Conservation (phyloP, 495 filamentous ascomycete species). For the Trichoderma erinaceum region DNA sequence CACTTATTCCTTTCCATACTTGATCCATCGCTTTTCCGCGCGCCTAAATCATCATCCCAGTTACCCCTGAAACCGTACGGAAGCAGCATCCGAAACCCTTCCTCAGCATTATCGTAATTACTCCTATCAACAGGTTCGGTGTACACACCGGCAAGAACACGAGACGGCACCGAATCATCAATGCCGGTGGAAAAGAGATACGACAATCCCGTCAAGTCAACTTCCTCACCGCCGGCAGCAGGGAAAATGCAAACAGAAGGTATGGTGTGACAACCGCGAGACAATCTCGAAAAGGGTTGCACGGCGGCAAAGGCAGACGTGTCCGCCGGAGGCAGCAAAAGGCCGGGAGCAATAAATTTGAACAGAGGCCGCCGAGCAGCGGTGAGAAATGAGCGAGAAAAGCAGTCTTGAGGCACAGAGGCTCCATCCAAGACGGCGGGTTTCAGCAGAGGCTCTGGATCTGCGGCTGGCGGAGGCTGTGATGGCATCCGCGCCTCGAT, state of each 20-base stretch:
- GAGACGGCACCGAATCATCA: background rate
- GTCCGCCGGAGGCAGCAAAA: constrained; percentile 27
- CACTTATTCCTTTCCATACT: constrained; percentile 21
- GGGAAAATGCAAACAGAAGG: constrained; percentile 27
- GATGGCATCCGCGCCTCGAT: constrained; percentile 22
- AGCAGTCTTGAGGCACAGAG: constrained; percentile 27
- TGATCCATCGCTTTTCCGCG: constrained; percentile 32
- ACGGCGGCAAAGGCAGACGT: constrained; percentile 22
- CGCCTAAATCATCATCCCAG: constrained; percentile 13
- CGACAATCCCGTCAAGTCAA: constrained; percentile 23
- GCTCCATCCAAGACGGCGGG: constrained; percentile 27
- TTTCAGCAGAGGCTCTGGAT: constrained; percentile 22
- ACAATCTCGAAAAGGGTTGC: constrained; percentile 25
- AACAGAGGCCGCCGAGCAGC: constrained; percentile 31
- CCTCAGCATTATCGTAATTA: constrained; percentile 21
- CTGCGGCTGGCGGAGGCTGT: background rate
- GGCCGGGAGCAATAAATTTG: constrained; percentile 31
- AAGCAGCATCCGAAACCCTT: constrained; percentile 24
- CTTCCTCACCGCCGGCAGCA: constrained; percentile 19
- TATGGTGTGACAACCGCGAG: constrained; percentile 18
- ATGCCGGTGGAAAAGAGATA: constrained; percentile 17
- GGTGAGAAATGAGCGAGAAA: constrained; percentile 29
- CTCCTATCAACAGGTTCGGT: constrained; percentile 19
- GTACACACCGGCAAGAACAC: constrained; percentile 20
- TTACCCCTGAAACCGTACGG: constrained; percentile 20